Evolutionary conservation across 768 basidiomycete species (phyloP), one percentile per base, ranked within the genome.

Genomic region (Psilocybe cyanescens): DNA sequence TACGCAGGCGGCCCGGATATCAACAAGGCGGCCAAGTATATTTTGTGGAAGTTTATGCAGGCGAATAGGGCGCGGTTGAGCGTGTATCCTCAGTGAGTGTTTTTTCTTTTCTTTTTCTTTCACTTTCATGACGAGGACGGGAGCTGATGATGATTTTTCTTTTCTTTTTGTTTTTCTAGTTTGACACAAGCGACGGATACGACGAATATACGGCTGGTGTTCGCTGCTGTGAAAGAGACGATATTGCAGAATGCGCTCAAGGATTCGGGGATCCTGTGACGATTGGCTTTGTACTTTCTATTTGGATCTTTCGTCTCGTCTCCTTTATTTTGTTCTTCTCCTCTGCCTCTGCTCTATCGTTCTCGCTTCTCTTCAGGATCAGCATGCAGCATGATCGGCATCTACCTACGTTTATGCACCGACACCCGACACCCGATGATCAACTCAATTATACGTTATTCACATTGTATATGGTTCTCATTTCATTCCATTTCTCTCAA

Each of bases 11-110:
- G 94, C 3, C 74, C 88, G 3, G 92, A 96, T 68, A 92, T 96
- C 73, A 95, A 94, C 78, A 96, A 96, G 74, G 94, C 94, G 1
- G 94, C 95, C 0, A 95, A 95, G 67, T 97, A 94, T 65, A 95
- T 98, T 56, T 78, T 98, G 39, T 97, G 94, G 95, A 79, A 91
- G 68, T 98, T 97, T 68, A 95, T 95, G 83, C 93, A 97, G 74
- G 89, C 91, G 58, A 97, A 96, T 50, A 47, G 67, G 47, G 67
- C 67, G 45, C 49, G 67, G 49, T 75, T 96, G 66, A 94, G 89
- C 59, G 91, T 97, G 17, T 97, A 96, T 74, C 95, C 95, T 2
- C 95, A 97, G 92, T 92, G 64, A 37, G 90, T 60, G 7, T 29
- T 58, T 35, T 37, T 55, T 53, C 31, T 12, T 82, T 11, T 52